Evolutionary conservation across 768 basidiomycete species (phyloP).

Genomic region (Podaxis sp.): DNA sequence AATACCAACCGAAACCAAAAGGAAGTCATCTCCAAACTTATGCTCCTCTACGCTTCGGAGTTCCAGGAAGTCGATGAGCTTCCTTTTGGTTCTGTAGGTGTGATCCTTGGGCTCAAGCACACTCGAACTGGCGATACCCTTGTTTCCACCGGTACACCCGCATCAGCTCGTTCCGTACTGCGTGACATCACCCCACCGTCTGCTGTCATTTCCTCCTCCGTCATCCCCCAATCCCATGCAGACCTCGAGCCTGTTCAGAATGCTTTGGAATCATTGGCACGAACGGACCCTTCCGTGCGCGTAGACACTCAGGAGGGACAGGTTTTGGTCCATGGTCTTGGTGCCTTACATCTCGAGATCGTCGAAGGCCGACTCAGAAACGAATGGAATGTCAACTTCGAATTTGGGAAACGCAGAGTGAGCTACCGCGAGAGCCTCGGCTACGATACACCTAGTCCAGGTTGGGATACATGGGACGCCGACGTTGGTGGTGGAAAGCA

Average conservation of each 20-base stretch:
- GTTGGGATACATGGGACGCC: conserved; percentile 55
- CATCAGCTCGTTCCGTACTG: conserved; percentile 40
- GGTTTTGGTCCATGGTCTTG: conserved; percentile 79
- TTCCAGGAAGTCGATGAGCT: conserved; percentile 76
- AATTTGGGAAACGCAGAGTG: conserved; percentile 75
- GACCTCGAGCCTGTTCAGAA: conserved; percentile 78
- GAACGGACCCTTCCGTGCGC: conserved; percentile 91
- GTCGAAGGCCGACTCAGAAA: conserved; percentile 77
- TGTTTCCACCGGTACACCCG: conserved; percentile 47
- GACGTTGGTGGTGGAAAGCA: conserved; percentile 58
- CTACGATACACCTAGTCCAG: conserved; percentile 25
- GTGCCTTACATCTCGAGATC: conserved; percentile 87
- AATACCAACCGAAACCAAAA: conserved; percentile 69
- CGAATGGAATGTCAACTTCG: conserved; percentile 78
- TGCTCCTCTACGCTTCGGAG: conserved; percentile 78
- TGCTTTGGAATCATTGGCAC: conserved; percentile 66
- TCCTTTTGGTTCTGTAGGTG: conserved; percentile 81
- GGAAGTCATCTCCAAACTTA: conserved; percentile 73
- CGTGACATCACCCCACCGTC: conserved; percentile 74
- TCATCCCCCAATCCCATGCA: conserved; percentile 77
- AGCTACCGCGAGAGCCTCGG: conserved; percentile 73
- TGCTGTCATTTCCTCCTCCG: conserved; percentile 82
- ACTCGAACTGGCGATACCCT: conserved; percentile 90
- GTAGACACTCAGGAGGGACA: conserved; percentile 82
- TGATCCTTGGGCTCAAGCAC: conserved; percentile 77